These are phyloP conservation scores for Tremella yokohamensis DNA, from an alignment of 768 basidiomycete species.

Conservation along the genomic window DNA sequence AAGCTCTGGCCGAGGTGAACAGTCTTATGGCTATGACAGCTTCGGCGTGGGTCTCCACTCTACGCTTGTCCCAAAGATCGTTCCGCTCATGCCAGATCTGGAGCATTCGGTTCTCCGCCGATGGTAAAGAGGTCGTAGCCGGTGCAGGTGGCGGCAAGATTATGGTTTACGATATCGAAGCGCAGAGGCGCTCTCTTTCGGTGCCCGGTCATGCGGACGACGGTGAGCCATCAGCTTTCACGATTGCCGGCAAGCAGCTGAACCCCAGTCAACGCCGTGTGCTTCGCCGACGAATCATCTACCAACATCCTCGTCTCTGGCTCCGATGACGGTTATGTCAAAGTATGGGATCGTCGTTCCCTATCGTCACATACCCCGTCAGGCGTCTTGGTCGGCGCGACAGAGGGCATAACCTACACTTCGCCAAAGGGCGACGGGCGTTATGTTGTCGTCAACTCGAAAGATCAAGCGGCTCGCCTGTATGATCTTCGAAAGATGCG, in stretches of 20 bases:
- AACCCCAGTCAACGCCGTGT: conserved; percentile 72
- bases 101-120: conserved; percentile 93
- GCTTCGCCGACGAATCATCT: conserved; percentile 88
- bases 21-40: conserved; percentile 33
- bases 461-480: conserved; percentile 84
- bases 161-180: conserved; percentile 84
- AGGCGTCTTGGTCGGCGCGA: conserved; percentile 90
- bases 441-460: conserved; percentile 91
- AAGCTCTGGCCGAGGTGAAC: conserved; percentile 1
- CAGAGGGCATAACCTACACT: conserved; percentile 88
- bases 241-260: conserved; percentile 2
- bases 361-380: conserved; percentile 67
- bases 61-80: conserved; percentile 50
- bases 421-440: conserved; percentile 94
- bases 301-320: conserved; percentile 93
- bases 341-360: conserved; percentile 76
- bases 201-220: conserved; percentile 85
- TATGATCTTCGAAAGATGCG: conserved; percentile 96
- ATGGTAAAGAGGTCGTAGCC: conserved; percentile 91
- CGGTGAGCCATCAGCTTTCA: conserved; percentile 29
- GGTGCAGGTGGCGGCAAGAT: conserved; percentile 59
- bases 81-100: conserved; percentile 63
- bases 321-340: conserved; percentile 88
- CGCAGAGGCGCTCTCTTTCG: conserved; percentile 71
- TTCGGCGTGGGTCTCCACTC: conserved; percentile 49